These are phyloP conservation scores for Neltuma alba DNA, from an alignment of 306 rosid species.

Conservation along the genomic window DNA sequence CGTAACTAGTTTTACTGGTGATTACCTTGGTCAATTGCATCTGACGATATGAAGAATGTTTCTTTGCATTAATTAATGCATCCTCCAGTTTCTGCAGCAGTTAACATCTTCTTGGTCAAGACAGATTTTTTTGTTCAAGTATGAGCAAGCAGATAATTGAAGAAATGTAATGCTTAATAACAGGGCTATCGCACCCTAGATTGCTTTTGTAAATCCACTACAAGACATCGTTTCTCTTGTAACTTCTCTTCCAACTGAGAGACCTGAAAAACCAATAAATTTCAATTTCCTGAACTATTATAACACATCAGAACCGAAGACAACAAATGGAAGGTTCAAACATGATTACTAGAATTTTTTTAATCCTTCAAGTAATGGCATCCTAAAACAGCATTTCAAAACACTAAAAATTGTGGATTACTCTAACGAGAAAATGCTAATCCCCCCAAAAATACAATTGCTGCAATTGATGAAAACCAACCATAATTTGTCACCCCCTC, in stretches of 20 bases:
- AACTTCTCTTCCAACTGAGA: slow-evolving; percentile 45
- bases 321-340: slow-evolving; percentile 3
- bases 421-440: slow-evolving; percentile 13
- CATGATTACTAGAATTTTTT: slow-evolving; percentile 5
- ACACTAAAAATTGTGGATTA: slow-evolving; percentile 5
- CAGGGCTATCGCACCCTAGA: slow-evolving; percentile 42
- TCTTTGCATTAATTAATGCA: slow-evolving; percentile 75
- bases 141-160: slow-evolving; percentile 6
- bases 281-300: slow-evolving; percentile 17
- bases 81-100: slow-evolving; percentile 86
- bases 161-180: slow-evolving; percentile 1
- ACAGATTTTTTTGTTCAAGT: slow-evolving; percentile 14
- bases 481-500: slow-evolving; percentile 27
- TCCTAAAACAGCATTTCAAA: slow-evolving; percentile 17
- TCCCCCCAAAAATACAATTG: slow-evolving; percentile 1
- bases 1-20: neutral
- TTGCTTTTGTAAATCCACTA: slow-evolving; percentile 54
- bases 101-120: slow-evolving; percentile 35
- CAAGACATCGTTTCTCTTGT: slow-evolving; percentile 40
- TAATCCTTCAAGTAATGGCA: slow-evolving; percentile 4
- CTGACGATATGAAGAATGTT: slow-evolving; percentile 65
- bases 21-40: slow-evolving; percentile 77
- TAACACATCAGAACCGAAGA: neutral
- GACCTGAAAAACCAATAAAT: slow-evolving; percentile 46
- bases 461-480: slow-evolving; percentile 10